Percentiles rank a stretch among this genome's conserved stretches.
Conservation (phyloP, 768 basidiomycete genomes). For the Floccularia luteovirens region DNA sequence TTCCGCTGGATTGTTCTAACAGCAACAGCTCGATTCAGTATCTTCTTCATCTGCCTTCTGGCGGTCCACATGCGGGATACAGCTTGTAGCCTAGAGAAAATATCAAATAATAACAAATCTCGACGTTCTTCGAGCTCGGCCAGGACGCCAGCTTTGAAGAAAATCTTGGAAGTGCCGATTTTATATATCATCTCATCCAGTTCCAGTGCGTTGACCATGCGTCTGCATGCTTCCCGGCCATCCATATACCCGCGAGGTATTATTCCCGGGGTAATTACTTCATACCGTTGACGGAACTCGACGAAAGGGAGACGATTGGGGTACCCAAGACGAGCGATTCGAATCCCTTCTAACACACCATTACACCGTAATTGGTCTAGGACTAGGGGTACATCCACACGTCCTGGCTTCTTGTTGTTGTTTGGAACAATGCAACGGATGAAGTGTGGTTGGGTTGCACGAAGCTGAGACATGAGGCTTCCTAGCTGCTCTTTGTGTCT, state of each 20-base stretch:
- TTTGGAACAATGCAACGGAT: conserved; percentile 98
- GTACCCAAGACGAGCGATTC: conserved; percentile 95
- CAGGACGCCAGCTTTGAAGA: conserved; percentile 97
- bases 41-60: conserved; percentile 87
- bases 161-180: conserved; percentile 95
- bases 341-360: conserved; percentile 97
- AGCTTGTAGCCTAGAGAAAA: conserved; percentile 87
- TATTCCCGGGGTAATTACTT: conserved; percentile 89
- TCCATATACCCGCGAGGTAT: conserved; percentile 97
- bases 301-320: conserved; percentile 95
- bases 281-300: conserved; percentile 96
- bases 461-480: conserved; percentile 85
- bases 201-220: conserved; percentile 86
- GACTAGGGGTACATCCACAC: conserved; percentile 89
- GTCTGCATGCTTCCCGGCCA: conserved; percentile 85
- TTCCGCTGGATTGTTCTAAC: conserved; percentile 92
- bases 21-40: conserved; percentile 86
- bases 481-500: conserved; percentile 93
- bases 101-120: conserved; percentile 79
- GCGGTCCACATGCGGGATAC: conserved; percentile 80
- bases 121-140: conserved; percentile 93
- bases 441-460: conserved; percentile 95
- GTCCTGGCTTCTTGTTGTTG: conserved; percentile 79
- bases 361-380: conserved; percentile 96
- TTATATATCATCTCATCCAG: conserved; percentile 81